Evolutionary conservation across 495 filamentous ascomycete species (phyloP).

Genomic region (Neurospora cerealis): DNA sequence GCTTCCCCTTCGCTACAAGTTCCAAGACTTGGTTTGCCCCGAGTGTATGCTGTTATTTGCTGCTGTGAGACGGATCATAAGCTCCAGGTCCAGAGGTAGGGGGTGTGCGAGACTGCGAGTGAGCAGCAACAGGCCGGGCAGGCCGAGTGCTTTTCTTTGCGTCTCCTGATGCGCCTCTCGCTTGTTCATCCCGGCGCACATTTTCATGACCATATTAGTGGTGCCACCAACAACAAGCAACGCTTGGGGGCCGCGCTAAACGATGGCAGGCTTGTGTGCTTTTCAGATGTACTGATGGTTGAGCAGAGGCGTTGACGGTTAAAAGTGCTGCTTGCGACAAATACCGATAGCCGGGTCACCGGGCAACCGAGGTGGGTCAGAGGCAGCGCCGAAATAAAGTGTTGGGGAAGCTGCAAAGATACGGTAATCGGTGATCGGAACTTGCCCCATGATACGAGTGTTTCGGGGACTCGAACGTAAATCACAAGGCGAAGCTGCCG

Average conservation of each 20-base stretch:
- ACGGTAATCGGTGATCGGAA: neutral
- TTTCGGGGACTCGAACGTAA: neutral
- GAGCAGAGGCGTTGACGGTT: neutral
- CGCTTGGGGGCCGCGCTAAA: neutral
- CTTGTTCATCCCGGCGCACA: neutral
- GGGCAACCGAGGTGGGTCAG: neutral
- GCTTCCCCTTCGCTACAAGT: neutral
- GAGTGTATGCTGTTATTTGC: neutral
- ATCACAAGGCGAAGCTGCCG: neutral
- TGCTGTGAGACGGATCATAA: neutral
- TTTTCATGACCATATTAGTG: neutral
- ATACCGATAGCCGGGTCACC: neutral
- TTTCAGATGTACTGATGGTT: neutral
- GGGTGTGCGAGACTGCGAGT: neutral
- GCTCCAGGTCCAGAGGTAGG: neutral
- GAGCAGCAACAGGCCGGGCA: neutral
- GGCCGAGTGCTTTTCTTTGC: neutral
- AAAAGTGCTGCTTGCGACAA: neutral
- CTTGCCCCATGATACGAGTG: neutral
- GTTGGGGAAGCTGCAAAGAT: neutral
- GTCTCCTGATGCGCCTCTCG: neutral
- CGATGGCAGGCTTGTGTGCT: neutral
- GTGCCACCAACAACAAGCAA: neutral
- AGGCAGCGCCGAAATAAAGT: neutral
- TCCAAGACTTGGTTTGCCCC: neutral